A percentile compares a stretch with the other conserved stretches of the same genome.
These are phyloP conservation scores for Mycena sp. DNA, from an alignment of 1,284 basidiomycete species.

Conservation along the genomic window DNA sequence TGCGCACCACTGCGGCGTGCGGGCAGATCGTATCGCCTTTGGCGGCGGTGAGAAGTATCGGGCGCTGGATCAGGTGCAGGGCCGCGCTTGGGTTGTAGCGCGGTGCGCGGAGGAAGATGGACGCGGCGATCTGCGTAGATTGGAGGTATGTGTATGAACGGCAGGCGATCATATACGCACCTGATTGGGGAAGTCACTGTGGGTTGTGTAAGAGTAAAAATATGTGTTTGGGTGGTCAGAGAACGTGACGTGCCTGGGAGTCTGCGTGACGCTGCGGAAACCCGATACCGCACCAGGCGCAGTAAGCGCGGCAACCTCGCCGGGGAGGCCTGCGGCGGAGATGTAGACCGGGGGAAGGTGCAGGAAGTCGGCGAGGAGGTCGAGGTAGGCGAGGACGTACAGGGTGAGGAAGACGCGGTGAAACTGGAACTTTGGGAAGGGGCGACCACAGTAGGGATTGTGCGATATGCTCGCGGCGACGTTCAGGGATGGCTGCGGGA, in stretches of 20 bases:
- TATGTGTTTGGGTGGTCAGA: too few species aligned
- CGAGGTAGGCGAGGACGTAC: constrained; percentile 11
- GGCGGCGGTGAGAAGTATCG: constrained; percentile 20
- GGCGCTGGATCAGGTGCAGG: constrained; percentile 18
- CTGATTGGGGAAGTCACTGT: constrained; percentile 25
- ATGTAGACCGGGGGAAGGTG: constrained; percentile 24
- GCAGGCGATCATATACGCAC: neutral
- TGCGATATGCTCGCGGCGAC: constrained; percentile 19
- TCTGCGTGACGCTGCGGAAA: constrained; percentile 12
- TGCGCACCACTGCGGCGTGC: neutral
- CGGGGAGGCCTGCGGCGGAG: constrained; percentile 7
- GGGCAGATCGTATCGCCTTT: constrained; percentile 20
- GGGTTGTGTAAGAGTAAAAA: neutral
- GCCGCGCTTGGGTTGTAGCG: constrained; percentile 6
- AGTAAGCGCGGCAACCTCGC: neutral
- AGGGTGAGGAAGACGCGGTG: constrained; percentile 11
- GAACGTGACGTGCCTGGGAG: neutral
- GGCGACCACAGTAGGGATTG: constrained; percentile 21
- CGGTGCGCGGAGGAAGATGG: constrained; percentile 26
- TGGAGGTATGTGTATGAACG: neutral
- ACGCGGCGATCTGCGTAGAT: constrained; percentile 14
- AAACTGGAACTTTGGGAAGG: constrained; percentile 11
- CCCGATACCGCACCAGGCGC: constrained; percentile 10
- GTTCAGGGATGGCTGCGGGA: constrained; percentile 18
- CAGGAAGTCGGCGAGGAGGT: constrained; percentile 17